A percentile compares a stretch with the other conserved stretches of the same genome.
Evolutionary conservation across 805 yeast species (phyloP).

Genomic region (Jamesozyma gamospora): DNA sequence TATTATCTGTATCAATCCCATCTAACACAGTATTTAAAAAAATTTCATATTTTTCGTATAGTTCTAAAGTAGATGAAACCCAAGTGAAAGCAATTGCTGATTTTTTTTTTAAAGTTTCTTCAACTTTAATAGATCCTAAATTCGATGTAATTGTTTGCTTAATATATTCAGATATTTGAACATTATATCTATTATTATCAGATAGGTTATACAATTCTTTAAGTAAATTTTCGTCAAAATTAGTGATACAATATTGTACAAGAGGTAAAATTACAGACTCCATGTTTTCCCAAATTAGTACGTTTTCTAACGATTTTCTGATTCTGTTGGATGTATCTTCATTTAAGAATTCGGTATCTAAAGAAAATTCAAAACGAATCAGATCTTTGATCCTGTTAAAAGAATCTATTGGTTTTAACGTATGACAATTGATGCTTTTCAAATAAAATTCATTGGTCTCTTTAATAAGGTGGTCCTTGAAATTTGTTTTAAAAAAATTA

Average conservation of each 20-base stretch:
- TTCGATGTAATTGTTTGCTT: conserved; percentile 12
- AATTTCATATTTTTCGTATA: conserved; percentile 41
- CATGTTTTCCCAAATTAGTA: conserved; percentile 16
- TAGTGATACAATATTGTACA: conserved; percentile 7
- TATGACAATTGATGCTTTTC: conserved; percentile 35
- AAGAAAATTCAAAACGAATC: conserved; percentile 49
- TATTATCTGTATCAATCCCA: neutral
- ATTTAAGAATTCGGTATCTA: conserved; percentile 15
- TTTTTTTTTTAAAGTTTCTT: conserved; percentile 3
- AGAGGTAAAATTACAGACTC: conserved; percentile 6
- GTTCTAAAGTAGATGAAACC: conserved; percentile 47
- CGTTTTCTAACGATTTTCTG: conserved; percentile 12
- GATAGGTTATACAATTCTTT: conserved; percentile 13
- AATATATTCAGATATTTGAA: conserved; percentile 9
- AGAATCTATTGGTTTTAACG: conserved; percentile 44
- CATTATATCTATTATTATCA: conserved; percentile 7
- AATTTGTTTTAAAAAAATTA: conserved; percentile 49
- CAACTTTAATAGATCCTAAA: conserved; percentile 5
- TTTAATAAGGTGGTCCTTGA: conserved; percentile 55
- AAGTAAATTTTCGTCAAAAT: conserved; percentile 8
- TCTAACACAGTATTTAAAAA: conserved; percentile 27
- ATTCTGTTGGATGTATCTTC: conserved; percentile 19
- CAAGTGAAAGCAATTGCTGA: conserved; percentile 47
- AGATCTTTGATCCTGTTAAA: conserved; percentile 42
- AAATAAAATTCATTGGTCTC: conserved; percentile 49